Conservation (phyloP, 192 early-diverging fungal genomes). For the Backusella psychrophila region DNA sequence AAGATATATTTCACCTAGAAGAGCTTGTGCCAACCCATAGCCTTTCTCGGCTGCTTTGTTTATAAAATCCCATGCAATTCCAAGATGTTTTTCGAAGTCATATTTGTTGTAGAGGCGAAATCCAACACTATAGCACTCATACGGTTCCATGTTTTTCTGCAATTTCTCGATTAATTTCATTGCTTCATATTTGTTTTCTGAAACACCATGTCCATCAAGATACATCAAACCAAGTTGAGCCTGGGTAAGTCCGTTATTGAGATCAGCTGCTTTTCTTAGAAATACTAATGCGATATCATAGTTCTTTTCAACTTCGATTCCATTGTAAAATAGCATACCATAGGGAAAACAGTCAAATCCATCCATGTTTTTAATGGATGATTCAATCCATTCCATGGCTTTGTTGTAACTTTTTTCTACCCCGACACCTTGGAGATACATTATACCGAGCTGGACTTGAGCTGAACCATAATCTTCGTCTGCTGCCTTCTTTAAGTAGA, state of each 20-base stretch:
- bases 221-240: not conserved
- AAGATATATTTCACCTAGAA: not conserved
- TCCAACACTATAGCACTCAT: not conserved
- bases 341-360: not conserved
- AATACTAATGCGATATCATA: not conserved
- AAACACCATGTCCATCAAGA: not conserved
- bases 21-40: not conserved
- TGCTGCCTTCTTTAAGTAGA: too few relatives aligned
- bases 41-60: not conserved
- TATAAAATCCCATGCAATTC: not conserved
- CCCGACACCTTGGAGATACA: not conserved
- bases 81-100: not conserved
- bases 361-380: not conserved
- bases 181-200: not conserved
- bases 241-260: not conserved
- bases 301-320: not conserved
- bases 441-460: too few relatives aligned
- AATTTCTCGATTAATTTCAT: not conserved
- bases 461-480: too few relatives aligned
- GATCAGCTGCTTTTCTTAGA: not conserved
- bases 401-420: not conserved
- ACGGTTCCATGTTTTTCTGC: not conserved
- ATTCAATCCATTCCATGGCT: not conserved
- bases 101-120: not conserved
- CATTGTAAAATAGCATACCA: not conserved